Percentiles rank a stretch among this genome's conserved stretches.
Conservation (phyloP, 345 rosid species). For the Bruguiera parviflora region DNA sequence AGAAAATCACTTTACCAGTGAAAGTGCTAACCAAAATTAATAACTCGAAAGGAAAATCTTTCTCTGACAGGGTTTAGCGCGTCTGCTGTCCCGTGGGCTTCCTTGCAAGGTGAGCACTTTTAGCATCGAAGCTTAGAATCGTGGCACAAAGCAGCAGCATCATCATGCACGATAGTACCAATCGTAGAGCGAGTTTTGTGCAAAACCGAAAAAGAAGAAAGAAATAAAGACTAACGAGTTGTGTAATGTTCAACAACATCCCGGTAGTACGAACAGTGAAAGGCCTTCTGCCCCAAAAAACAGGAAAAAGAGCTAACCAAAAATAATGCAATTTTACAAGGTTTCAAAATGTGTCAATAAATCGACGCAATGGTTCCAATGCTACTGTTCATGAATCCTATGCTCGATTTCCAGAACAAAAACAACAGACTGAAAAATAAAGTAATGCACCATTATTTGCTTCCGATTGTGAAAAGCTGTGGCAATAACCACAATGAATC, state of each 20-base stretch:
- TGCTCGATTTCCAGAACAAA: constrained; percentile 40
- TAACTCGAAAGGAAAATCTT: too few relatives aligned
- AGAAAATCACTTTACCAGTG: too few relatives aligned
- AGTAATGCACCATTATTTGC: constrained; percentile 34
- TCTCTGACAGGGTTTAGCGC: too few relatives aligned
- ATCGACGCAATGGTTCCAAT: constrained; percentile 26
- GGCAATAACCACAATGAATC: constrained; percentile 19
- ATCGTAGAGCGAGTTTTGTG: background rate
- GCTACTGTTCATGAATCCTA: constrained; percentile 38
- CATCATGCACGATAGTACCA: background rate
- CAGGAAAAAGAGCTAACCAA: background rate
- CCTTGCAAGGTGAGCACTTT: too few relatives aligned
- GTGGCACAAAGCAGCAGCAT: background rate
- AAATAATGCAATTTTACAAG: constrained; percentile 33
- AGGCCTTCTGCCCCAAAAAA: constrained; percentile 24
- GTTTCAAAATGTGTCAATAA: constrained; percentile 26
- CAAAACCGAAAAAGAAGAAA: background rate
- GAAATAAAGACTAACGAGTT: constrained; percentile 11
- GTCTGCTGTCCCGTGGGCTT: too few relatives aligned
- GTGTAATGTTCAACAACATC: constrained; percentile 23
- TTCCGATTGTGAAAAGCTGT: constrained; percentile 29
- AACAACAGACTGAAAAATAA: constrained; percentile 18
- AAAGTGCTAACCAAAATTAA: too few relatives aligned
- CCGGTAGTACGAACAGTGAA: constrained; percentile 26
- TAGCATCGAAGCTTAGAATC: too few relatives aligned